Base-by-base conservation (phyloP, 345 rosid species). In the Euphorbia tirucalli region DNA sequence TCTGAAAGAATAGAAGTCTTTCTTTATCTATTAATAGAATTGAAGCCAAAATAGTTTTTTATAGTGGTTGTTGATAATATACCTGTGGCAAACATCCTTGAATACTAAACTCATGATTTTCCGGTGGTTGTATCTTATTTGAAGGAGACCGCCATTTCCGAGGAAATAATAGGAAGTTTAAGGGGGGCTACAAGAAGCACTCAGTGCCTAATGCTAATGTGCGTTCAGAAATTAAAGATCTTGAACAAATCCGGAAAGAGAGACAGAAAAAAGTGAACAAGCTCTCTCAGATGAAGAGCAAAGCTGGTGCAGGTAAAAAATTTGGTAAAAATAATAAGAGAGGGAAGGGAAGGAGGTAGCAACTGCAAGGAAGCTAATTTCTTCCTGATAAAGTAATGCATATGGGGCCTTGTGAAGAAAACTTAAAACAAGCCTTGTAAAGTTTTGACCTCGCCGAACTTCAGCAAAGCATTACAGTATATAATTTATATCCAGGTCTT, bases 161-260 rank as follows among this genome's bases (percentile, higher is more conserved):
- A 18, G 82, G 80, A 16, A 80, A 74, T 27, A 73, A 73, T 61
- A 79, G 85, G 39, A 83, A 80, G 56, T 85, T 81, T 31, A 83
- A 79, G 72, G 90, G 94, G n/a, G 69, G 75, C 19, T 84, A 74
- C 74, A 82, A 79, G 73, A 83, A 80, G 69, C 82, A 24, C 43
- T 65, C 83, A 2, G 69, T 90, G 61, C 92, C 92, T 64, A 89
- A 95, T 66, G 89, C 96, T 32, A 86, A 94, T 59, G 86, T 94
- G 57, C 97, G 86, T 61, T 88, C 96, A 19, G 98, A 95, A 79
- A 81, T 92, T 65, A 95, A 90, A 84, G 81, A 90, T 81, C 77
- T 92, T 18, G 97, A 95, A 0, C 99, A 95, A 69, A 90, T 95
- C 56, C 87, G 99, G 7, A 95, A 89, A 77, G 98, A 88, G 68